phyloP scores from a whole-genome alignment of 139 green algal species.

The Coccomyxa sp. region DNA sequence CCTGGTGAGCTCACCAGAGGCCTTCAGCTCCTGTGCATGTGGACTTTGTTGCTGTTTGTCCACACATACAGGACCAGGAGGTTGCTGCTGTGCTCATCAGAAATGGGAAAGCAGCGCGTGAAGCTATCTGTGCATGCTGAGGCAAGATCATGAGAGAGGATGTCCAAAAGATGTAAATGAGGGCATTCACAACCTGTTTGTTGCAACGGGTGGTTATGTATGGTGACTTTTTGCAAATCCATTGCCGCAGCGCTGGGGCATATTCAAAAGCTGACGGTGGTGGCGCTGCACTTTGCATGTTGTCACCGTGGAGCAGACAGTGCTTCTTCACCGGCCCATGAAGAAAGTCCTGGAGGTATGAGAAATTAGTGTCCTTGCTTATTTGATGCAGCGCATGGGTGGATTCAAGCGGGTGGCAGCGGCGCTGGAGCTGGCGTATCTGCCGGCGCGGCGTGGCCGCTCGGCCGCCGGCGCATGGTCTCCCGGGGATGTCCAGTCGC shows the following conservation, averaged over 20 bases:
- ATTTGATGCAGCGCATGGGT: not conserved
- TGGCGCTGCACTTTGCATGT: no score
- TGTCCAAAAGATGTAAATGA: not conserved
- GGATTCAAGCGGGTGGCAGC: not conserved
- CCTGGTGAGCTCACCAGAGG: no score
- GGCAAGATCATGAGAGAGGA: not conserved
- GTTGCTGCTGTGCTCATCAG: not conserved
- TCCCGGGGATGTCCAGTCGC: not conserved
- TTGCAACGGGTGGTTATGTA: not conserved
- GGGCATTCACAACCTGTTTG: not conserved
- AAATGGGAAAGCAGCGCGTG: not conserved
- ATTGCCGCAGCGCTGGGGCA: no score
- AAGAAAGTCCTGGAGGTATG: no score
- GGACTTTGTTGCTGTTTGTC: not conserved
- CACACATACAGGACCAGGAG: not conserved
- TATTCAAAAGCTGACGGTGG: no score
- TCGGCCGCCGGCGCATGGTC: not conserved
- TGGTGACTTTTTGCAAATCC: not conserved
- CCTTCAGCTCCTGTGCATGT: not conserved
- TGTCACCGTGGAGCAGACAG: no score
- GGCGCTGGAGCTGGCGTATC: conserved; percentile 1
- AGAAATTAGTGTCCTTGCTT: not conserved
- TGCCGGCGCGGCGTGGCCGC: not conserved
- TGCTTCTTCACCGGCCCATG: no score
- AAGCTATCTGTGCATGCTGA: not conserved